Conservation (phyloP, 2,329 filamentous ascomycete species). For the Fusarium redolens region DNA sequence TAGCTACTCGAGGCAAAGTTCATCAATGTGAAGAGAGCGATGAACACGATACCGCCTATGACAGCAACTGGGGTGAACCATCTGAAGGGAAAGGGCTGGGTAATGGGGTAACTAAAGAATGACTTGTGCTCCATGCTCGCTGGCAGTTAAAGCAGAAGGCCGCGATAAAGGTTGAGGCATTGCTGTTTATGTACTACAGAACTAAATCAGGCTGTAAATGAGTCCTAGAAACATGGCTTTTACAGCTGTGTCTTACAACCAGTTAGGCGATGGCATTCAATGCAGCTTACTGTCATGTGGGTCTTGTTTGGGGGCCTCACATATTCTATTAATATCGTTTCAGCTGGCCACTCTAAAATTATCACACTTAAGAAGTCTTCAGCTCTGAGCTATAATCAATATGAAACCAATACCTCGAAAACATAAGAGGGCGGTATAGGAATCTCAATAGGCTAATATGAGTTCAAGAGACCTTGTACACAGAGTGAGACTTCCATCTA, state of each 20-base stretch:
- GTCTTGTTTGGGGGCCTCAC: not conserved
- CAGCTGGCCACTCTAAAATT: accelerated
- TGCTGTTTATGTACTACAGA: not conserved
- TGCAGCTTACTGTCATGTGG: not conserved
- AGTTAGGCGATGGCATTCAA: not conserved
- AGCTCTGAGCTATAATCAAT: accelerated
- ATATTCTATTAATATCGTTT: not conserved
- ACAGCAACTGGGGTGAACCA: not conserved
- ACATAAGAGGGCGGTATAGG: no score
- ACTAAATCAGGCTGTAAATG: not conserved
- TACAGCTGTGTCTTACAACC: not conserved
- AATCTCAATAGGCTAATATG: accelerated
- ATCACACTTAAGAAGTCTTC: accelerated
- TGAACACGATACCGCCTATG: not conserved
- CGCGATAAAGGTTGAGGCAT: not conserved
- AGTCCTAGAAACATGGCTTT: not conserved
- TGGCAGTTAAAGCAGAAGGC: accelerated
- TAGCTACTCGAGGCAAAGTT: not conserved
- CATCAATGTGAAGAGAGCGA: not conserved
- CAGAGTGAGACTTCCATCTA: accelerated
- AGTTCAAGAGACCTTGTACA: not conserved
- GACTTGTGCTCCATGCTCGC: not conserved
- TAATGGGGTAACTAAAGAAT: not conserved
- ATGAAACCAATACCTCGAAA: not conserved
- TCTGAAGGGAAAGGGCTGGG: not conserved